phyloP scores from a whole-genome alignment of 176 grass and related monocot species.

The Ampelocalamus luodianensis region DNA sequence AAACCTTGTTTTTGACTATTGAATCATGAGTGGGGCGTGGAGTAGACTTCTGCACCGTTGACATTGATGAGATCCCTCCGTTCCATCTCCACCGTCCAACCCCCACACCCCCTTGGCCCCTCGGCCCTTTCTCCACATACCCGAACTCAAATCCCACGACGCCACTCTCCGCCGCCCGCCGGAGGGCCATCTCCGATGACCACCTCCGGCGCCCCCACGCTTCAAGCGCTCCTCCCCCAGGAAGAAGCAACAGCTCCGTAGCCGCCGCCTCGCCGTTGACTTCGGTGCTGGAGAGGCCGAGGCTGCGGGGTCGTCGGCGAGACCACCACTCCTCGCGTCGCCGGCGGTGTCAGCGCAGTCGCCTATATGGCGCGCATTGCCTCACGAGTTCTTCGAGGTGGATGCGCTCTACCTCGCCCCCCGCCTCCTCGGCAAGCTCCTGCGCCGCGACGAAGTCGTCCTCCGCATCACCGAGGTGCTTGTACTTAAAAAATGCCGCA shows the following conservation, averaged over 20 bases:
- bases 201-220: constrained; percentile 31
- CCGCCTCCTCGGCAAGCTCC: constrained; percentile 85
- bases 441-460: constrained; percentile 78
- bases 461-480: constrained; percentile 91
- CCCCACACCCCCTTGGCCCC: not conserved
- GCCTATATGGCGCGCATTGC: constrained; percentile 39
- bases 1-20: not conserved
- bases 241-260: constrained; percentile 35
- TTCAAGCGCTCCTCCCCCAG: constrained; percentile 71
- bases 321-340: not conserved
- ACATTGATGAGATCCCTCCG: constrained; percentile 1
- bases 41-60: not conserved
- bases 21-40: too few relatives aligned
- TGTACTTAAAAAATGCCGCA: not conserved
- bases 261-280: constrained; percentile 27
- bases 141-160: not conserved
- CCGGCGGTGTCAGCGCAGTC: not conserved
- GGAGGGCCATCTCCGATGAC: constrained; percentile 38
- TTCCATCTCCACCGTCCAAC: constrained; percentile 49
- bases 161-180: not conserved
- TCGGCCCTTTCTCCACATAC: not conserved
- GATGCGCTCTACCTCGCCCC: constrained; percentile 87
- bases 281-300: constrained; percentile 5
- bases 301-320: not conserved
- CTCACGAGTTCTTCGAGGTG: constrained; percentile 72